These are phyloP conservation scores for Sapria himalayana DNA, from an alignment of 345 rosid species.

Conservation along the genomic window DNA sequence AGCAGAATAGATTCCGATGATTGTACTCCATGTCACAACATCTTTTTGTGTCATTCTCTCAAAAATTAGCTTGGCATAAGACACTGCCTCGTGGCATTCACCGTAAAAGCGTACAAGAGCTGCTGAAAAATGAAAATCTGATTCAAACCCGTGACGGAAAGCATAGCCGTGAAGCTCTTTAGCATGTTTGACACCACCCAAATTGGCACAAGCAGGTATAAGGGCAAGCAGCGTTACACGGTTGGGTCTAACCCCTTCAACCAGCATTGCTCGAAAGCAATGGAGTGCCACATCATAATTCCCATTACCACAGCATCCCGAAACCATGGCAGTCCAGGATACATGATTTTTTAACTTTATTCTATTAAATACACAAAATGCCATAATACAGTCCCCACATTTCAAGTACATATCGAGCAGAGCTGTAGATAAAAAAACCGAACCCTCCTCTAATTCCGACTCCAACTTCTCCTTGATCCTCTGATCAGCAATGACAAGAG, in stretches of 20 bases:
- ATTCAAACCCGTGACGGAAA: conserved; percentile 17
- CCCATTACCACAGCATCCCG: conserved; percentile 21
- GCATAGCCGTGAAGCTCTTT: conserved; percentile 37
- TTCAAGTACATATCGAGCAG: conserved; percentile 29
- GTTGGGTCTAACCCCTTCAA: conserved; percentile 22
- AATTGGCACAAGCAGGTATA: conserved; percentile 17
- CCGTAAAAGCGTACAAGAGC: conserved; percentile 25
- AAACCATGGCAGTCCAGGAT: conserved; percentile 37
- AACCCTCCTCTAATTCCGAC: no score
- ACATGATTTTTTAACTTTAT: conserved; percentile 27
- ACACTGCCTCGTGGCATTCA: conserved; percentile 9
- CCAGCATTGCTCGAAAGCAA: conserved; percentile 28
- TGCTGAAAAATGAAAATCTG: conserved; percentile 15
- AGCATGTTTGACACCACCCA: conserved; percentile 13
- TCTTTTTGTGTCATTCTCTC: conserved; percentile 22
- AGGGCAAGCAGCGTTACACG: conserved; percentile 19
- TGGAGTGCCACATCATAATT: conserved; percentile 13
- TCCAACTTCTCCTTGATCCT: conserved; percentile 12
- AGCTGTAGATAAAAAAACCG: conserved; percentile 23
- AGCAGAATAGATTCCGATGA: conserved; percentile 20
- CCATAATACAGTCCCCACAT: conserved; percentile 13
- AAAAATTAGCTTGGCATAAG: conserved; percentile 17
- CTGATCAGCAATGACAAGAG: conserved; percentile 18
- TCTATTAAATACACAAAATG: conserved; percentile 17
- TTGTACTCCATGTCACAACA: conserved; percentile 37